phyloP scores from a whole-genome alignment of 371 early-diverging fungal genomes.

The Funneliformis caledonium region DNA sequence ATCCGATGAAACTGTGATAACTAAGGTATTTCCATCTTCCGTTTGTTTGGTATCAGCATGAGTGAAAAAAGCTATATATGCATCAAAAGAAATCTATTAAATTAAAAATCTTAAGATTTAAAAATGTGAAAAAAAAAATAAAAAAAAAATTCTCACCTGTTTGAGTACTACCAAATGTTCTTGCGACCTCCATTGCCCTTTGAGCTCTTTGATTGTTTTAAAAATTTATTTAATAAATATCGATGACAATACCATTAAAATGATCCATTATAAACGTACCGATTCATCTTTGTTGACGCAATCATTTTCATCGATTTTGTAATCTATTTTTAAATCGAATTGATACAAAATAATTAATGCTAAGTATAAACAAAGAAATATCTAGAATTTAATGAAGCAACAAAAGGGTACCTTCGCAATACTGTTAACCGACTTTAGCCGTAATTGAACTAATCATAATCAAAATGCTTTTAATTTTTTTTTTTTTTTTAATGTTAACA shows the following conservation, averaged over 20 bases:
- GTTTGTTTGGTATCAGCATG: slow-evolving; percentile 75
- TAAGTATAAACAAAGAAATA: neutral
- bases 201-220: slow-evolving; percentile 65
- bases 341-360: neutral
- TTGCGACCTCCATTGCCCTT: slow-evolving; percentile 91
- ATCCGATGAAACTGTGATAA: slow-evolving; percentile 92
- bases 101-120: slow-evolving; percentile 27
- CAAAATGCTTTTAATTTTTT: neutral
- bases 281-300: slow-evolving; percentile 97
- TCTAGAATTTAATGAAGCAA: neutral
- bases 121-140: neutral
- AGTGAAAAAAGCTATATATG: slow-evolving; percentile 71
- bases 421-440: slow-evolving; percentile 96
- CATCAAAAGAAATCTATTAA: neutral
- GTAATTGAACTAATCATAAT: slow-evolving; percentile 79
- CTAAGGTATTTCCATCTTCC: slow-evolving; percentile 63
- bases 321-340: slow-evolving; percentile 56
- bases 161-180: slow-evolving; percentile 82
- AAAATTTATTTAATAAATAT: neutral
- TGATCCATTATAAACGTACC: slow-evolving; percentile 41
- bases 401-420: slow-evolving; percentile 74
- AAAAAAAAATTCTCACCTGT: slow-evolving; percentile 53
- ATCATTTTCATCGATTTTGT: slow-evolving; percentile 99
- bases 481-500: neutral
- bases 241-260: neutral